A percentile compares a stretch with the other conserved stretches of the same genome.
phyloP scores from a whole-genome alignment of 345 rosid species.

The Melaleuca quinquenervia region DNA sequence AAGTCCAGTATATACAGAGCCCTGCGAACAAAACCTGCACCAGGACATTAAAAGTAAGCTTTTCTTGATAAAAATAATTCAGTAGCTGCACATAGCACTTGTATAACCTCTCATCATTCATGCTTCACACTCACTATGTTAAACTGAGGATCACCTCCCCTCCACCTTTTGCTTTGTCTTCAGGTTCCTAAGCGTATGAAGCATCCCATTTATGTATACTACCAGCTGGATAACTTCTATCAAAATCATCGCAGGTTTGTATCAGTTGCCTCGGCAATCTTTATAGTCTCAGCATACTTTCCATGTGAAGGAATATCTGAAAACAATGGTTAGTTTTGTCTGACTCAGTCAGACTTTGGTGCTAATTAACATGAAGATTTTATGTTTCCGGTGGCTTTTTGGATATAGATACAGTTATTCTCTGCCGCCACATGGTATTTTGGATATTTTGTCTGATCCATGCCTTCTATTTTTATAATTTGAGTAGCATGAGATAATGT shows the following conservation, averaged over 20 bases:
- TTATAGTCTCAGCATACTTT: background rate
- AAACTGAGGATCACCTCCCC: background rate
- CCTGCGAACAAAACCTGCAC: constrained; percentile 32
- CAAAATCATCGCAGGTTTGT: constrained; percentile 95
- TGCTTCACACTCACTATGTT: background rate
- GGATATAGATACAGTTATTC: background rate
- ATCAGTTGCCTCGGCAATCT: background rate
- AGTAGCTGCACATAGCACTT: background rate
- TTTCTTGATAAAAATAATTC: background rate
- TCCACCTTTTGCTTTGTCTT: constrained; percentile 5
- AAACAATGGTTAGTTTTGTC: background rate
- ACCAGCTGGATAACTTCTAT: constrained; percentile 97
- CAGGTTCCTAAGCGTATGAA: constrained; percentile 82
- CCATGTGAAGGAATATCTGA: background rate
- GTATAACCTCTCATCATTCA: background rate
- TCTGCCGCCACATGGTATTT: background rate
- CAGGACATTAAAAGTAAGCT: constrained; percentile 38
- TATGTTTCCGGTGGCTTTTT: background rate
- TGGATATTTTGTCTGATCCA: background rate
- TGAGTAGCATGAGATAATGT: background rate
- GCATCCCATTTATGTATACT: constrained; percentile 78
- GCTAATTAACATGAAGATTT: background rate
- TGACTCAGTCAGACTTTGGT: background rate
- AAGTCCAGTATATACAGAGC: constrained; percentile 56
- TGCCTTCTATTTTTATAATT: background rate